Percentiles rank a stretch among this genome's conserved stretches.
phyloP scores from a whole-genome alignment of 495 filamentous ascomycete species.

The Neurospora terricola region DNA sequence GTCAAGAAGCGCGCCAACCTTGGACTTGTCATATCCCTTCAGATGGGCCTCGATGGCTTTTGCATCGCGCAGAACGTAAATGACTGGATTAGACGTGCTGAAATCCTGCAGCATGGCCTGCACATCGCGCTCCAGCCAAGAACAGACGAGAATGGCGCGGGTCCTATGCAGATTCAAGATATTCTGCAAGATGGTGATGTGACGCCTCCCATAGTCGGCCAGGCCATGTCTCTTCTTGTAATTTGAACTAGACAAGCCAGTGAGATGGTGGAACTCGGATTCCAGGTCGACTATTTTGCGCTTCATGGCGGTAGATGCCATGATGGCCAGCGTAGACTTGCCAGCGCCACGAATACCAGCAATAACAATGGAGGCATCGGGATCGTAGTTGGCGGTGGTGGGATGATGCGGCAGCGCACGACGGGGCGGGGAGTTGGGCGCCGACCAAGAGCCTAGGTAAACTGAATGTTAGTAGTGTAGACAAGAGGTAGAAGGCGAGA shows the following conservation, averaged over 20 bases:
- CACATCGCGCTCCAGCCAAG: slow-evolving; percentile 44
- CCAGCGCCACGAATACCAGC: slow-evolving; percentile 60
- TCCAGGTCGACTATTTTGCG: slow-evolving; percentile 57
- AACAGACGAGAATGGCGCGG: slow-evolving; percentile 55
- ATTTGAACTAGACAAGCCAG: slow-evolving; percentile 45
- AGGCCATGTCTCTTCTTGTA: slow-evolving; percentile 50
- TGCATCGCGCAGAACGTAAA: slow-evolving; percentile 55
- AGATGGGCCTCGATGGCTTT: slow-evolving; percentile 50
- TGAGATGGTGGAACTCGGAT: slow-evolving; percentile 48
- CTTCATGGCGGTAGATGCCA: slow-evolving; percentile 52
- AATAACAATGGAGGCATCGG: slow-evolving; percentile 56
- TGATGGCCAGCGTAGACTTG: slow-evolving; percentile 60
- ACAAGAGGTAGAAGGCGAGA: neutral
- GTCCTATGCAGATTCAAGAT: slow-evolving; percentile 50
- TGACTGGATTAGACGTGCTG: slow-evolving; percentile 51
- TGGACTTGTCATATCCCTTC: slow-evolving; percentile 41
- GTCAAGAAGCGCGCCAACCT: slow-evolving; percentile 35
- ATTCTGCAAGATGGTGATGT: slow-evolving; percentile 45
- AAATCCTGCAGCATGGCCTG: slow-evolving; percentile 45
- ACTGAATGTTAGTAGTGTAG: neutral
- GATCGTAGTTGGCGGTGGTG: slow-evolving; percentile 29
- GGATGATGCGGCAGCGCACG: neutral
- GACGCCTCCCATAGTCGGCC: slow-evolving; percentile 44
- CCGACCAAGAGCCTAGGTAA: slow-evolving; percentile 2
- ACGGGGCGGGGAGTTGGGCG: slow-evolving; percentile 5